phyloP scores from a whole-genome alignment of 2,329 filamentous ascomycete species.

The Arthroderma sp. region DNA sequence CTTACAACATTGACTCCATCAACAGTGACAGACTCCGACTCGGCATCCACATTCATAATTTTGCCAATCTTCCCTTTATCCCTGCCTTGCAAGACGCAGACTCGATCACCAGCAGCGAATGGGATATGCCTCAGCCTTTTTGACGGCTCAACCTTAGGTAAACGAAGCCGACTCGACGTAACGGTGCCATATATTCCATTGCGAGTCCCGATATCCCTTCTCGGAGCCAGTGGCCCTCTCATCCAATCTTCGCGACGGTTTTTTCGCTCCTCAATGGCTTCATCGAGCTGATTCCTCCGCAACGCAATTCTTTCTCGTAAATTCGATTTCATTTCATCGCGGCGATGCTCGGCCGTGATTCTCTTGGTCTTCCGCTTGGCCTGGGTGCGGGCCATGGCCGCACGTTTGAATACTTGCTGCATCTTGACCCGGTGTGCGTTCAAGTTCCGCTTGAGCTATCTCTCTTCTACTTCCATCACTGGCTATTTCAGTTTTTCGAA shows the following conservation, averaged over 20 bases:
- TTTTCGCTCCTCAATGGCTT: conserved; percentile 37
- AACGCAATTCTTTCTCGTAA: conserved; percentile 19
- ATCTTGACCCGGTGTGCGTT: conserved; percentile 28
- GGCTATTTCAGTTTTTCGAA: no score
- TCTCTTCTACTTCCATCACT: no score
- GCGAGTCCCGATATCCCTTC: conserved; percentile 52
- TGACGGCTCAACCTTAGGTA: conserved; percentile 28
- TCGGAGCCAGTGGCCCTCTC: conserved; percentile 64
- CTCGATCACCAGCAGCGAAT: conserved; percentile 58
- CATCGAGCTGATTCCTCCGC: conserved; percentile 23
- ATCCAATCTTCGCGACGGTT: conserved; percentile 63
- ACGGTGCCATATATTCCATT: conserved; percentile 49
- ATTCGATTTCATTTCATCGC: conserved; percentile 21
- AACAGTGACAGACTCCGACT: conserved; percentile 47
- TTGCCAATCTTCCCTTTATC: conserved; percentile 73
- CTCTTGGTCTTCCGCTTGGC: conserved; percentile 35
- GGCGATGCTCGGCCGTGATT: conserved; percentile 29
- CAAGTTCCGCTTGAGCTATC: no score
- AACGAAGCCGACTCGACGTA: conserved; percentile 21
- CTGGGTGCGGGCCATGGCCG: conserved; percentile 54
- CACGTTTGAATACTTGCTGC: conserved; percentile 59
- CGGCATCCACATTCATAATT: conserved; percentile 45
- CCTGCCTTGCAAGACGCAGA: conserved; percentile 63
- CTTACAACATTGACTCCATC: conserved; percentile 53
- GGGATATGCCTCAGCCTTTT: conserved; percentile 41